Percentiles rank a stretch among this genome's conserved stretches.
These are phyloP conservation scores for Leccinum uliginosum DNA, from an alignment of 768 basidiomycete genomes.

Conservation along the genomic window DNA sequence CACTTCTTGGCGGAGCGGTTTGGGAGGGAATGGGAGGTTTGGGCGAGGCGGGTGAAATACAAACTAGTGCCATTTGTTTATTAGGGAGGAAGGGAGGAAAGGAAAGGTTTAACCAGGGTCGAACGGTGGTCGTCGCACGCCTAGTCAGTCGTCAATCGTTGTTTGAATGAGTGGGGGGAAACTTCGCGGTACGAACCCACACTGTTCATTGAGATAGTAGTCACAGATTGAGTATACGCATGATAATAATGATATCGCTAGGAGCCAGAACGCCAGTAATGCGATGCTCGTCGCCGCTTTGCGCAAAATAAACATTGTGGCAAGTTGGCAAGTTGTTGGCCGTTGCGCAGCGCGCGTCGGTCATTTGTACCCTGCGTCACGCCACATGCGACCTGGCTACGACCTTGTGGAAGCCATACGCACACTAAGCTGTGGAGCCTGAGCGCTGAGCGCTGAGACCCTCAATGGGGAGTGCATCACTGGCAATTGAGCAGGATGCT, in stretches of 20 bases:
- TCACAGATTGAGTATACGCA: background rate
- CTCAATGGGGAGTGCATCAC: too few relatives aligned
- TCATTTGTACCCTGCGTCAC: background rate
- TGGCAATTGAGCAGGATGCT: too few relatives aligned
- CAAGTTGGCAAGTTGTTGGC: too few relatives aligned
- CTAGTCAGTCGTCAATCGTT: background rate
- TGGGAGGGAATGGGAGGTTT: constrained; percentile 18
- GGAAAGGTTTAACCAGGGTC: background rate
- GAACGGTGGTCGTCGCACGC: background rate
- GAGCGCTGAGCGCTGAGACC: too few relatives aligned
- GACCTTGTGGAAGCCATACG: background rate
- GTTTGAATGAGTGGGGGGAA: background rate
- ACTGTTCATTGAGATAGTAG: background rate
- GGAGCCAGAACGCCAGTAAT: background rate
- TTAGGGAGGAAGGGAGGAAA: background rate
- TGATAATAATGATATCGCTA: background rate
- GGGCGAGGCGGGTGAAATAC: constrained; percentile 14
- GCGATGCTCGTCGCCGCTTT: background rate
- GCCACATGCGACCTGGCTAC: background rate
- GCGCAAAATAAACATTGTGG: background rate
- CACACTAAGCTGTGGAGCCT: too few relatives aligned
- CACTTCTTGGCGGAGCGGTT: constrained; percentile 13
- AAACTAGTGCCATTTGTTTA: constrained; percentile 6
- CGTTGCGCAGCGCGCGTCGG: too few relatives aligned
- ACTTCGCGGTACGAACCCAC: background rate